Base-by-base conservation (phyloP, 139 green algal species). In the Prasinococcaceae sp. region DNA sequence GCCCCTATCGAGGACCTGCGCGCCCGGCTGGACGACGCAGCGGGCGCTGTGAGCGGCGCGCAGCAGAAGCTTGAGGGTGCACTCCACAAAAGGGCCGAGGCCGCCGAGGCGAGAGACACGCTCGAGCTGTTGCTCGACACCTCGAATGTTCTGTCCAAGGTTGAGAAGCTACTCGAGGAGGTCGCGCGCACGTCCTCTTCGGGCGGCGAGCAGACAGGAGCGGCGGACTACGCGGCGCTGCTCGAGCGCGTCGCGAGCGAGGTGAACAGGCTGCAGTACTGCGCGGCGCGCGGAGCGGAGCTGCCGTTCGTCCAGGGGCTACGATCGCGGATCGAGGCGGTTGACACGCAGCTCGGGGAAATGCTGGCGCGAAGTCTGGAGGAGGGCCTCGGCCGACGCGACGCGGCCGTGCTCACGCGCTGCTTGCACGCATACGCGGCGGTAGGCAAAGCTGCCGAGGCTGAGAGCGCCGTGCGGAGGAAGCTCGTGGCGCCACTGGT, bases 121-220 rank as follows among this genome's bases (percentile, higher is more conserved):
- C 74, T 94, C 17, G 83, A 94, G 62, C 73, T 94, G 1, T 72
- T 86, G 50, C 74, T 84, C 53, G 88, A 95, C 59, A 79, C 83
- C 5, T 72, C 77, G 2, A 72, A 92, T 43, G 73, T 82, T 17
- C 66, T 86, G 24, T 73, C 70, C 30, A 96, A 96, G 64, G 85
- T 82, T 50, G 9, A 17, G 36, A 42, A n/a, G 17, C 16, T 42
- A 42, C 17, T 42, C 36, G 17, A 42, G 16, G 36, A 42, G 17
- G 16, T 42, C 36, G 16, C 17, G 17, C 36, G 16, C 36, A n/a
- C 36, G 36, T n/a, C 17, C n/a, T n/a, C n/a, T n/a, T n/a, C n/a
- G n/a, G n/a, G 63, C 29, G 14, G 26, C 32, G 16, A 38, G 24
- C n/a, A 53, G 60, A 3, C 76, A 82, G 36, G 78, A 86, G 41